phyloP scores from a whole-genome alignment of 176 grass and related monocot genomes.

The Melocanna baccifera region DNA sequence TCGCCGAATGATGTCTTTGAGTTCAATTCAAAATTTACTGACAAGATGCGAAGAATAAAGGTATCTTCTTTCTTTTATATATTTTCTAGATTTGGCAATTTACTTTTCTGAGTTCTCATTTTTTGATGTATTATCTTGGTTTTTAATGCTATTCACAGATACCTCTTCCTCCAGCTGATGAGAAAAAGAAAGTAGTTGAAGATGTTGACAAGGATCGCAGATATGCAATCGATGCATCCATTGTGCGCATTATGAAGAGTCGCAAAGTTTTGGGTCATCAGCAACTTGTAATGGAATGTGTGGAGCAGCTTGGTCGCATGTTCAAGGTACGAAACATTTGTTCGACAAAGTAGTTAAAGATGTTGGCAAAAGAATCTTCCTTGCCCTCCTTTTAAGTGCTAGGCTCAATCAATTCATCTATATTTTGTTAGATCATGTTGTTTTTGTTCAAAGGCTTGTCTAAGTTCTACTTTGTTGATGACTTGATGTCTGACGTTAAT shows the following conservation, averaged over 20 bases:
- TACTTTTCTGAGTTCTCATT: neutral
- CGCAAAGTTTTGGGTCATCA: conserved; percentile 70
- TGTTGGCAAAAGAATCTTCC: neutral
- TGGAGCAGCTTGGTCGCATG: conserved; percentile 76
- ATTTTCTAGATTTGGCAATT: neutral
- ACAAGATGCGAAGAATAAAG: conserved; percentile 82
- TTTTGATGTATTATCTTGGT: neutral
- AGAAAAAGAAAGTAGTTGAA: conserved; percentile 84
- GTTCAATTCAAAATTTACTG: conserved; percentile 83
- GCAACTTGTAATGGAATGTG: conserved; percentile 68
- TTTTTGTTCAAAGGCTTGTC: neutral
- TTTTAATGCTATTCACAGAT: conserved; percentile 39
- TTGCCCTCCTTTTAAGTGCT: neutral
- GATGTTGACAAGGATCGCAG: conserved; percentile 78
- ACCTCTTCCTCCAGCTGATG: conserved; percentile 60
- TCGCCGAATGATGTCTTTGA: conserved; percentile 57
- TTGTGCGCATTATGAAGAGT: conserved; percentile 92
- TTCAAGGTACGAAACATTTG: conserved; percentile 53
- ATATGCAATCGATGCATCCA: conserved; percentile 72
- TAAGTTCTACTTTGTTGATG: neutral
- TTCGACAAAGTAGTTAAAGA: neutral
- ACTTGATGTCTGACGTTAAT: neutral
- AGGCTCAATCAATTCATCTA: neutral
- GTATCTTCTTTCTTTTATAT: conserved; percentile 7
- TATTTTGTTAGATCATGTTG: neutral